Conservation (phyloP, 768 basidiomycete species). For the Suillus fuscotomentosus region DNA sequence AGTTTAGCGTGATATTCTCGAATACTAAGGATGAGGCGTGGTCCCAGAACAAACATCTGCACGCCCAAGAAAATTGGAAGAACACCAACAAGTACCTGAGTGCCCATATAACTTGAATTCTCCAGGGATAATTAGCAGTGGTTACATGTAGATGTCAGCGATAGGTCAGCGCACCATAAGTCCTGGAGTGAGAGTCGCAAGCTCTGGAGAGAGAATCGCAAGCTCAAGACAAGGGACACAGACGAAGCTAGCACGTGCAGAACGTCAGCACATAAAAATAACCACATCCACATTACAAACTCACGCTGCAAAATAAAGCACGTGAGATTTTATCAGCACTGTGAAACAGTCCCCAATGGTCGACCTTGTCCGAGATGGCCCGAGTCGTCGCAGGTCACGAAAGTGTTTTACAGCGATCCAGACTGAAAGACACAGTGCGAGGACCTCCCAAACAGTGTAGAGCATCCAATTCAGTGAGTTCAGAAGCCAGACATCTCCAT, state of each 20-base stretch:
- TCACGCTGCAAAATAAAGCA: neutral
- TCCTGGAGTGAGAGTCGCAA: neutral
- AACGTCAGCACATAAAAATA: neutral
- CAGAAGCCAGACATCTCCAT: neutral
- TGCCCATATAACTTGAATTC: neutral
- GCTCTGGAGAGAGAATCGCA: neutral
- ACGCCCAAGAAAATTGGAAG: neutral
- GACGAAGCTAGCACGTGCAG: neutral
- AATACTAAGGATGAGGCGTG: neutral
- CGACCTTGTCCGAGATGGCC: neutral
- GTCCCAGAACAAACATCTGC: neutral
- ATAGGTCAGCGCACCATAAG: neutral
- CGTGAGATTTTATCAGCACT: neutral
- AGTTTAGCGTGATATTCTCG: neutral
- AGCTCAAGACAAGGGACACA: neutral
- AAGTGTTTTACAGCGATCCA: neutral
- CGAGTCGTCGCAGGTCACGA: neutral
- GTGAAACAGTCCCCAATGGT: neutral
- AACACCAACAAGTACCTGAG: neutral
- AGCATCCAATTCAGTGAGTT: neutral
- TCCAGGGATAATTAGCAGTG: neutral
- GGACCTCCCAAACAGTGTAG: neutral
- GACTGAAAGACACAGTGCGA: neutral
- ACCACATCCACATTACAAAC: neutral
- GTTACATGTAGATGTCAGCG: neutral